Conservation (phyloP, 1,284 basidiomycete genomes). For the Ustilago bromivora region DNA sequence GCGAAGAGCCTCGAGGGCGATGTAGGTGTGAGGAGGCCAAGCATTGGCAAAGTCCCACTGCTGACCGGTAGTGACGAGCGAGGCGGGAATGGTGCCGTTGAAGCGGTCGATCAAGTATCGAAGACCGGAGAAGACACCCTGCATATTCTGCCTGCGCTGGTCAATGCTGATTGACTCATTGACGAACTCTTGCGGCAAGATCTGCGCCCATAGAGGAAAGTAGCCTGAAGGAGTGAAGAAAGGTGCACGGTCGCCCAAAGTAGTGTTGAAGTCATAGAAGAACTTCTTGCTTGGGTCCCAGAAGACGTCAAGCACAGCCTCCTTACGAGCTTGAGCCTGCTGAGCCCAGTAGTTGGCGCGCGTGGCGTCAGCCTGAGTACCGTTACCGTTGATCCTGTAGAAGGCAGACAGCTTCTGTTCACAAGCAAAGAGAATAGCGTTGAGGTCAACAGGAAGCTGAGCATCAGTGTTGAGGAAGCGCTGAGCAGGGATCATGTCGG, state of each 20-base stretch:
- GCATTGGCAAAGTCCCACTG: constrained; percentile 77
- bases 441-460: constrained; percentile 82
- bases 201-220: constrained; percentile 88
- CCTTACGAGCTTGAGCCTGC: constrained; percentile 75
- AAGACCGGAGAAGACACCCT: constrained; percentile 80
- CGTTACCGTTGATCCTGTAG: constrained; percentile 74
- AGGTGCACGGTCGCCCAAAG: constrained; percentile 44
- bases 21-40: constrained; percentile 71
- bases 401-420: constrained; percentile 70
- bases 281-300: constrained; percentile 85
- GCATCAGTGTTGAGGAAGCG: constrained; percentile 79
- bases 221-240: constrained; percentile 81
- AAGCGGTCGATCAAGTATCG: constrained; percentile 82
- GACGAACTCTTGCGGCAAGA: constrained; percentile 80
- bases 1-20: constrained; percentile 81
- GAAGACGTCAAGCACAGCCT: constrained; percentile 83
- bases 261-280: constrained; percentile 81
- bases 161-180: constrained; percentile 71
- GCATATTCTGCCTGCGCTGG: constrained; percentile 42
- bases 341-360: constrained; percentile 74
- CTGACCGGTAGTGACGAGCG: constrained; percentile 80
- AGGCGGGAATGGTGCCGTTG: constrained; percentile 82
- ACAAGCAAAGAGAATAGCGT: constrained; percentile 78
- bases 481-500: constrained; percentile 74
- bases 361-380: constrained; percentile 55